phyloP scores from a whole-genome alignment of 495 filamentous ascomycete genomes.

The Xylaria longipes region DNA sequence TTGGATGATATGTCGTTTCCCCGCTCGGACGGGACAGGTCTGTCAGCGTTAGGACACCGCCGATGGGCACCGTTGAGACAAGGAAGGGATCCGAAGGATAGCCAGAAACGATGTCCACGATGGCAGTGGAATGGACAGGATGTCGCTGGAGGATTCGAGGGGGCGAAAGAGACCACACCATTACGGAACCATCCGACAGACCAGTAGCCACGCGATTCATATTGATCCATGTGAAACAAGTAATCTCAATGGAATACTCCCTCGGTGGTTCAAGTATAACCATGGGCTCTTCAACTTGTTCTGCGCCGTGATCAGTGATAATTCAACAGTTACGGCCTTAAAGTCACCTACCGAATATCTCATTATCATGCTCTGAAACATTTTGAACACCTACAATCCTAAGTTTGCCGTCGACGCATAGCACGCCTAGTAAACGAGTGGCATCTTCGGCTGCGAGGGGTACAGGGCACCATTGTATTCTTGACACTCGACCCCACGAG shows the following conservation, averaged over 20 bases:
- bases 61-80: constrained; percentile 52
- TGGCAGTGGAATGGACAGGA: constrained; percentile 48
- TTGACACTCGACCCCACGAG: constrained; percentile 47
- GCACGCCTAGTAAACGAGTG: constrained; percentile 45
- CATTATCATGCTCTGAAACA: constrained; percentile 27
- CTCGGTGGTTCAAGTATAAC: constrained; percentile 45
- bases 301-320: constrained; percentile 38
- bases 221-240: constrained; percentile 56
- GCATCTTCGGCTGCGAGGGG: constrained; percentile 35
- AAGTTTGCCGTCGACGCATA: constrained; percentile 52
- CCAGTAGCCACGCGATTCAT: constrained; percentile 54
- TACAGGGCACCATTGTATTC: constrained; percentile 55
- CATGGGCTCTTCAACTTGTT: constrained; percentile 48
- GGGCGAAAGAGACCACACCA: constrained; percentile 56
- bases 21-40: constrained; percentile 52
- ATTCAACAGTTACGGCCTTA: background rate
- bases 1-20: constrained; percentile 54
- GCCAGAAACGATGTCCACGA: constrained; percentile 55
- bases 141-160: constrained; percentile 47
- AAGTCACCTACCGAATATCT: constrained; percentile 43
- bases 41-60: constrained; percentile 52
- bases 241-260: constrained; percentile 52
- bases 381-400: constrained; percentile 46
- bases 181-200: constrained; percentile 55
- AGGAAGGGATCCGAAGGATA: constrained; percentile 55